phyloP scores from a whole-genome alignment of 2,329 filamentous ascomycete genomes.

The Penicillium sp. region DNA sequence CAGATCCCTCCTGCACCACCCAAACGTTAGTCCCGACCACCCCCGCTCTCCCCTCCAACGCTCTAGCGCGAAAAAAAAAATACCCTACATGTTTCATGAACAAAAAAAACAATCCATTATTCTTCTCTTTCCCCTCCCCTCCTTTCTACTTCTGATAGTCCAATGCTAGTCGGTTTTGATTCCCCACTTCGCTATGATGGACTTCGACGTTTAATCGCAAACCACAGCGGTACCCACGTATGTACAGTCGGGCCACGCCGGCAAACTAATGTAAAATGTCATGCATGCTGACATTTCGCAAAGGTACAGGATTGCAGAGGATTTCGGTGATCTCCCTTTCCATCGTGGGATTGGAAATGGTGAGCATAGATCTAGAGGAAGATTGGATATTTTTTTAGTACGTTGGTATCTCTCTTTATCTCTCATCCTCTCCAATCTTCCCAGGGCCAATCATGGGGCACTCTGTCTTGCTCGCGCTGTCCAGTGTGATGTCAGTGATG shows the following conservation, averaged over 20 bases:
- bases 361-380: not conserved
- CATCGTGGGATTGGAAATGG: not conserved
- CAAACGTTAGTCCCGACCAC: conserved; percentile 19
- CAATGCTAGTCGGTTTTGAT: conserved; percentile 2
- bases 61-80: conserved; percentile 22
- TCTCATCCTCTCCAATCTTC: not conserved
- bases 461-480: too few species aligned
- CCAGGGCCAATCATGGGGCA: too few species aligned
- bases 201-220: not conserved
- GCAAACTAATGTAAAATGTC: conserved; percentile 17
- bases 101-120: not conserved
- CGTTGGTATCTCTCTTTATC: not conserved
- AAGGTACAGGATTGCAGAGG: conserved; percentile 6
- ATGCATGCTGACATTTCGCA: conserved; percentile 20
- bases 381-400: not conserved
- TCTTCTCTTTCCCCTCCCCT: not conserved
- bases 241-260: conserved; percentile 8
- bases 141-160: not conserved
- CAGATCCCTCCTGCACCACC: conserved; percentile 14
- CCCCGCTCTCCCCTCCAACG: conserved; percentile 22
- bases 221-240: not conserved
- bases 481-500: too few species aligned
- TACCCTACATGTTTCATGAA: conserved; percentile 4
- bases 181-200: conserved; percentile 3
- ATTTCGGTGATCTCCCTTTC: not conserved